Evolutionary conservation across 495 filamentous ascomycete species (phyloP), one percentile per base, ranked within the genome.

Genomic region (Podospora tetraspora): DNA sequence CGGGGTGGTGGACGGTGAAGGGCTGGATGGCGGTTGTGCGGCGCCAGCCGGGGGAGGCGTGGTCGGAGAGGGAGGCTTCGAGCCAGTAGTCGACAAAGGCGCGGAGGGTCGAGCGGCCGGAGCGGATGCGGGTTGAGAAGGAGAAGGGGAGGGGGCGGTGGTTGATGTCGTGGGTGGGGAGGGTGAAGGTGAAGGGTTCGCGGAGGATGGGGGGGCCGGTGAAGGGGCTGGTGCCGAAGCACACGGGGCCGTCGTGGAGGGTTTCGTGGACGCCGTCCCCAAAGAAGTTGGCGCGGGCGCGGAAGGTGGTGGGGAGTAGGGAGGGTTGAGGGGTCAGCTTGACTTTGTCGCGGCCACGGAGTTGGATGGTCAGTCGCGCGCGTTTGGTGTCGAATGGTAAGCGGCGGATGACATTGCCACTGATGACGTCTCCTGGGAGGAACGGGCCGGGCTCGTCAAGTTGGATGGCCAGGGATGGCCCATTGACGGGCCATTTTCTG

Each of bases 1-100:
- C 0, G 24, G 34, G 37, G n/a, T 64, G 62, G 11, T 22, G 32
- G 12, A 64, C 23, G 6, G 24, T 29, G 22, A 64, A 1, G 21
- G 62, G 62, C 0, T 25, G 37, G 23, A 64, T 64, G 32, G 62
- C 62, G 30, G 37, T 22, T 19, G 43, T 52, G 16, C 43, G 19
- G 21, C 62, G 19, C 62, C 30, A 27, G n/a, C 30, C 34, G 2
- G 30, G 30, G 62, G 37, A 27, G 32, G 30, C 22, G 9, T 21
- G 62, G 62, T 64, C 23, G n/a, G 62, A 64, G 10, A 64, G 62
- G 32, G 62, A 64, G 30, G 62, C 62, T 27, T 64, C 62, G 32
- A 64, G 30, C 62, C 62, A 64, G 62, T 64, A 64, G 32, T 64
- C 62, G 21, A 64, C 32, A 3, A 56, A 64, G 16, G 62, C 62